A percentile compares a stretch with the other conserved stretches of the same genome.
phyloP scores from a whole-genome alignment of 768 basidiomycete genomes.

The Mycena venus region DNA sequence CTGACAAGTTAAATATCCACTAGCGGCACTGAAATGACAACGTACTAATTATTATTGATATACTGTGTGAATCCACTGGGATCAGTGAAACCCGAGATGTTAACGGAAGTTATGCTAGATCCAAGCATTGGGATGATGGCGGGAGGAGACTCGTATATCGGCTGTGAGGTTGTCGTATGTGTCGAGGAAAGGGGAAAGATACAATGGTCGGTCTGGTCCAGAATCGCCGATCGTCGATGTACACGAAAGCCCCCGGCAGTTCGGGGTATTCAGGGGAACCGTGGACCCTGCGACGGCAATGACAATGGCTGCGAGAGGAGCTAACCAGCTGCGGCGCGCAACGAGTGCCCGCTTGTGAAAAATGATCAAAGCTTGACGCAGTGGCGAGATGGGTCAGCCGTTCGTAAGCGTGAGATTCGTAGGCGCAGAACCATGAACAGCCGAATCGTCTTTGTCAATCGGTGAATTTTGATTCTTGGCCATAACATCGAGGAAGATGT shows the following conservation, averaged over 20 bases:
- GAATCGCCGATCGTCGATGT: slow-evolving; percentile 54
- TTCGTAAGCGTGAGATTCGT: slow-evolving; percentile 56
- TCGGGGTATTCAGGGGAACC: slow-evolving; percentile 76
- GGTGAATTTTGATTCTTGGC: background rate
- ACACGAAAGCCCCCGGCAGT: slow-evolving; percentile 57
- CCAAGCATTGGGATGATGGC: slow-evolving; percentile 63
- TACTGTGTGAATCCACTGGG: too few relatives aligned
- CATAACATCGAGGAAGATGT: too few relatives aligned
- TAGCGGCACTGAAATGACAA: too few relatives aligned
- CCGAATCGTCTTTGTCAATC: background rate
- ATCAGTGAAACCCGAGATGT: slow-evolving; percentile 55
- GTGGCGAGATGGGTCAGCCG: slow-evolving; percentile 58
- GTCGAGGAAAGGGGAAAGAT: too few relatives aligned
- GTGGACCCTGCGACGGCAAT: slow-evolving; percentile 74
- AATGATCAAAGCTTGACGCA: too few relatives aligned
- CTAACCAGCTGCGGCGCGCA: slow-evolving; percentile 61
- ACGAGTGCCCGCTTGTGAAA: too few relatives aligned
- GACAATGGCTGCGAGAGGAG: slow-evolving; percentile 66
- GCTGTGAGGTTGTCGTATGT: slow-evolving; percentile 32
- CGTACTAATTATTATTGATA: too few relatives aligned
- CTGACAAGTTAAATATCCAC: too few relatives aligned
- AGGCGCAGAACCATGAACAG: background rate
- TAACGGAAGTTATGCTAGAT: background rate
- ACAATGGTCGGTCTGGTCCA: too few relatives aligned
- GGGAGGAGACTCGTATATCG: slow-evolving; percentile 63